These are phyloP conservation scores for Castanea crenata DNA, from an alignment of 306 rosid genomes.

Conservation along the genomic window DNA sequence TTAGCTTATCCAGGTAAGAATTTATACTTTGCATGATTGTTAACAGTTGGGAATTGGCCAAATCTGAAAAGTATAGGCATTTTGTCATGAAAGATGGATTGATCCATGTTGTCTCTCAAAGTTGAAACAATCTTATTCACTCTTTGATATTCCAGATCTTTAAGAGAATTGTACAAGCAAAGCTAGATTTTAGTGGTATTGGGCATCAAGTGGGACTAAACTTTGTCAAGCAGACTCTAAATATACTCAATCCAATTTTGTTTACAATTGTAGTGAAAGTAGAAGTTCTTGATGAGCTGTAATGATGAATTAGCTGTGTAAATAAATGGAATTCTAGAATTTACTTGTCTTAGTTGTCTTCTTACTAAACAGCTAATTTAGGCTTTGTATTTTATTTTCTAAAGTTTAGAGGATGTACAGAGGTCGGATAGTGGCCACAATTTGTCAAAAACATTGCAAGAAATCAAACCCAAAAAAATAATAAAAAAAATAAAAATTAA, in stretches of 20 bases:
- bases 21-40: neutral
- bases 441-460: neutral
- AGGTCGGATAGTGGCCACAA: neutral
- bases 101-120: neutral
- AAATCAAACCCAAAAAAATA: neutral
- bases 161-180: conserved; percentile 73
- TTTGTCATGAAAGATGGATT: neutral
- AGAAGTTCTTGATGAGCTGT: neutral
- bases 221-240: neutral
- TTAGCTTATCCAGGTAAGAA: conserved; percentile 76
- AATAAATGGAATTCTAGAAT: too few relatives aligned
- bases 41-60: neutral
- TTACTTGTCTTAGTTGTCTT: neutral
- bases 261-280: conserved; percentile 3
- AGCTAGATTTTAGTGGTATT: conserved; percentile 76
- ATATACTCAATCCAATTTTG: neutral
- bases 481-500: too few relatives aligned
- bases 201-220: conserved; percentile 69
- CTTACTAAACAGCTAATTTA: neutral
- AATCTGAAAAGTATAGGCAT: neutral
- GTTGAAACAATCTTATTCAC: neutral
- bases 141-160: conserved; percentile 43
- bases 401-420: too few relatives aligned
- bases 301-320: neutral
- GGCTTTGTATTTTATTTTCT: neutral